Evolutionary conservation across 75 land plant species (phyloP), one percentile per base, ranked within the genome.

Genomic region (Larix kaempferi): DNA sequence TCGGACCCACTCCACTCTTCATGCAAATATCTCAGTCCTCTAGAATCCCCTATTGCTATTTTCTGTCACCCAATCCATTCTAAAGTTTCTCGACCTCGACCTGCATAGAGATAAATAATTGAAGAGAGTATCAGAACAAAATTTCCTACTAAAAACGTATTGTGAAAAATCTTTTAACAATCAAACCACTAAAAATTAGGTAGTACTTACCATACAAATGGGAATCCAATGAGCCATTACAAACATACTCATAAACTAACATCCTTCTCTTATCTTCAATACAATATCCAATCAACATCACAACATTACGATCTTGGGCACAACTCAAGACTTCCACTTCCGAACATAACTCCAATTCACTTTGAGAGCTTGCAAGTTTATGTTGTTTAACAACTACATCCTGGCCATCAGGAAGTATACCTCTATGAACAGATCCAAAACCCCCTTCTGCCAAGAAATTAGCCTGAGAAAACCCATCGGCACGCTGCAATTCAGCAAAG

Each of bases 1-100:
- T n/a, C n/a, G n/a, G n/a, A 44, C 99, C 99, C 41, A 96, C 99
- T 66, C 99, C 99, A 96, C 83, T 96, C 98, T 82, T 96, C 99
- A 80, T 96, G 99, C 79, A 96, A 87, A 77, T 96, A 96, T 37
- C 98, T 77, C 75, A 96, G 78, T 5, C 98, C 99, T 72, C 98
- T 82, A 39, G 95, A 98, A 81, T 98, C 95, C 76, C 99, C 99
- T 75, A 96, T 86, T 16, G 99, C 99, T 77, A 96, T 88, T 65
- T 96, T 94, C 86, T 96, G 95, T n/a, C 99, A 77, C 7, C 95
- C 90, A 73, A 84, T 59, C 99, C 99, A 96, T 84, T 86, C 90
- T 66, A 95, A 77, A 17, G 88, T 81, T 23, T 86, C 87, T 56
- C 29, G 80, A 56, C 83, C 78, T 22, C 81, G 79, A 39, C 94